Evolutionary conservation across 495 filamentous ascomycete species (phyloP).

Genomic region (Schizothecium vesticola): DNA sequence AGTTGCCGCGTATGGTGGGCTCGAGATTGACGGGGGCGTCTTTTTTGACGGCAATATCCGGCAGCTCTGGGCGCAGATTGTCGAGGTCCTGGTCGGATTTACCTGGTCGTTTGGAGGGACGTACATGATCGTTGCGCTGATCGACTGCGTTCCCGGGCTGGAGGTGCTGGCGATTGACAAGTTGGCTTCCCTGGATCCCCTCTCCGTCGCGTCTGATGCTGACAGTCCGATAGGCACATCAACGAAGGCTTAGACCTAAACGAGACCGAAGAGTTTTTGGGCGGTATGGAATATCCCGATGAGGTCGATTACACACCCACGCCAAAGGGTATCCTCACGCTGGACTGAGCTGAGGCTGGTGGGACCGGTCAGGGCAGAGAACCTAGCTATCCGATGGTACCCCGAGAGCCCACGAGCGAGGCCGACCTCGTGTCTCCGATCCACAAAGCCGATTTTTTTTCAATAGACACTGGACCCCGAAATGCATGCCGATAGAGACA

Average conservation of each 20-base stretch:
- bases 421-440: not conserved
- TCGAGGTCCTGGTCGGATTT: constrained; percentile 23
- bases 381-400: not conserved
- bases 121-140: constrained; percentile 23
- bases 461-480: not conserved
- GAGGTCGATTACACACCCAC: constrained; percentile 23
- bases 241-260: constrained; percentile 24
- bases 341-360: constrained; percentile 10
- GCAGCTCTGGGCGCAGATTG: constrained; percentile 25
- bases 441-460: not conserved
- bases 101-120: constrained; percentile 24
- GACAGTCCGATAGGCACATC: constrained; percentile 20
- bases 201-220: not conserved
- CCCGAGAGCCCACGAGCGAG: not conserved
- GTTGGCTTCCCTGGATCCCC: constrained; percentile 10
- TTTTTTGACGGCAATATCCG: constrained; percentile 23
- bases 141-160: constrained; percentile 26
- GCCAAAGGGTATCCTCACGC: constrained; percentile 16
- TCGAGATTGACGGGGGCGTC: constrained; percentile 23
- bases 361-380: not conserved
- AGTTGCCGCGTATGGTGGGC: constrained; percentile 24
- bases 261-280: constrained; percentile 24
- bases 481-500: not conserved
- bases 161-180: constrained; percentile 27
- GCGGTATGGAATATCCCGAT: constrained; percentile 20